A percentile compares a stretch with the other conserved stretches of the same genome.
Conservation (phyloP, 2,329 filamentous ascomycete genomes). For the Fusarium aywerte region DNA sequence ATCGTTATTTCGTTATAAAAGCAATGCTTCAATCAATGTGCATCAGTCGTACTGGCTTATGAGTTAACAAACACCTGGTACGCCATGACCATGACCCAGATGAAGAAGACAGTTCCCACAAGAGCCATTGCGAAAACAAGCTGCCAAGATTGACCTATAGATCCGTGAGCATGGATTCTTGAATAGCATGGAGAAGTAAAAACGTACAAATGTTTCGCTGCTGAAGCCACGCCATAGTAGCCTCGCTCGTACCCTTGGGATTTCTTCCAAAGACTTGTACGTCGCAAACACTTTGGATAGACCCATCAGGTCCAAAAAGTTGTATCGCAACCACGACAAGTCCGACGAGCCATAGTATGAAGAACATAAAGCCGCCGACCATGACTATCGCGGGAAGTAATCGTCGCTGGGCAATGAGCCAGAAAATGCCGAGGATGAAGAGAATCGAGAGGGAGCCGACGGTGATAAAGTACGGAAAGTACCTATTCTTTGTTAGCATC, state of each 20-base stretch:
- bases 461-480: constrained; percentile 74
- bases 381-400: constrained; percentile 71
- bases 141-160: constrained; percentile 69
- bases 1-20: constrained; percentile 35
- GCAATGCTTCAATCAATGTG: background rate
- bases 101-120: constrained; percentile 67
- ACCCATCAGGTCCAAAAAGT: constrained; percentile 69
- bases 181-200: too few species aligned
- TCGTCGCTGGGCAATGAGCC: constrained; percentile 69
- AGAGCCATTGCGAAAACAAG: constrained; percentile 72
- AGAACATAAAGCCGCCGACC: constrained; percentile 72
- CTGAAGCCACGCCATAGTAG: constrained; percentile 72
- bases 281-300: constrained; percentile 69
- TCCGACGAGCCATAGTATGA: constrained; percentile 74
- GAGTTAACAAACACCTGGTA: constrained; percentile 69
- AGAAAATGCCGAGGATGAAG: constrained; percentile 74
- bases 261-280: constrained; percentile 64
- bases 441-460: constrained; percentile 68
- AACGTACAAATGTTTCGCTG: constrained; percentile 71
- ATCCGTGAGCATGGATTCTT: constrained; percentile 29
- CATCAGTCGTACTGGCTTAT: constrained; percentile 21
- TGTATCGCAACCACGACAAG: constrained; percentile 70
- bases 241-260: constrained; percentile 62
- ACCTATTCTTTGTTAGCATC: constrained; percentile 57
- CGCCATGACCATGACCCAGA: constrained; percentile 77